Evolutionary conservation across 371 early-diverging fungal species (phyloP), one percentile per base, ranked within the genome.

Genomic region (Coemansia sp.): DNA sequence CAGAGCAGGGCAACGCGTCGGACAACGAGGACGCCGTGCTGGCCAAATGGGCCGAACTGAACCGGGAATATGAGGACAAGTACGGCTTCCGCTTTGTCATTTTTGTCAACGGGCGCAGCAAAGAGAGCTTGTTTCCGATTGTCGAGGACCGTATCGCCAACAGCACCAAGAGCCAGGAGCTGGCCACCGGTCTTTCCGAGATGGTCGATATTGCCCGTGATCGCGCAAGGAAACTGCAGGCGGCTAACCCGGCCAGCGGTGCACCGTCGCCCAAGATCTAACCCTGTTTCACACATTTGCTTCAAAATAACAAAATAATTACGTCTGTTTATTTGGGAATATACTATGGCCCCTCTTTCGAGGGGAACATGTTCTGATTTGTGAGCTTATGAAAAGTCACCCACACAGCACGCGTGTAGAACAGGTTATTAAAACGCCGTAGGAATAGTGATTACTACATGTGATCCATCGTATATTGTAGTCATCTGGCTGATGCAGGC

Each of bases 31-130:
- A 80, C 41, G 70, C 68, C 26, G 76, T 82, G 13, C 71, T 84
- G 68, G 86, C 83, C 7, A 73, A 73, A 36, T 81, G 93, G 77
- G 85, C 85, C 63, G 71, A 84, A 67, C 83, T 92, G 67, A 89
- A 91, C 69, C 68, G 85, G 65, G 81, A 80, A 66, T 95, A 95
- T 68, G 94, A 94, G 79, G 85, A 82, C 56, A 85, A 86, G 68
- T 94, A 90, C 66, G 94, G 93, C 2, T 95, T 94, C 85, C 88
- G 88, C 72, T 93, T 94, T 79, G 89, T 95, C 21, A 88, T 92
- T 36, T 95, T 95, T 85, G 96, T 95, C 51, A 89, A 89, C 66
- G 91, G 91, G 19, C 87, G 91, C 7, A 84, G 88, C 26, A 84
- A 89, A 51, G 78, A 79, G 40, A 86, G 87, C 48, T 86, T 92